Evolutionary conservation across 1,139 yeast genomes (phyloP).

Genomic region (Hansenula anomala): DNA sequence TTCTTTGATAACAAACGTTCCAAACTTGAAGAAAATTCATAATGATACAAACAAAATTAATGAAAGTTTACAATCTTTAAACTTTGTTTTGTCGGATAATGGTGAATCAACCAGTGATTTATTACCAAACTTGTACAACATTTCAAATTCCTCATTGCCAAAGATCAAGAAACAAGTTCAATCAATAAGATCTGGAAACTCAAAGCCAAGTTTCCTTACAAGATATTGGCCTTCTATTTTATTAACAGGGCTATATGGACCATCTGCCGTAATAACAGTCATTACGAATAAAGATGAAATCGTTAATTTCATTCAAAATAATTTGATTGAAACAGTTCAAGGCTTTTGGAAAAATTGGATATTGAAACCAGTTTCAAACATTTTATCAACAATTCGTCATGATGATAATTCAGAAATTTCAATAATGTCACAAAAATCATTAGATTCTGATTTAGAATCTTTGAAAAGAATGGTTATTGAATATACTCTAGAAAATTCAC

Average conservation of each 20-base stretch:
- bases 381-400: conserved; percentile 75
- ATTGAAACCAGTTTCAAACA: conserved; percentile 67
- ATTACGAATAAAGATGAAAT: conserved; percentile 51
- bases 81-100: conserved; percentile 1
- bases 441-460: conserved; percentile 73
- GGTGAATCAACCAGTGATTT: background rate
- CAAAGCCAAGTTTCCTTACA: conserved; percentile 44
- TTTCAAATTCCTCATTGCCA: conserved; percentile 6
- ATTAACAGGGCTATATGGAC: conserved; percentile 42
- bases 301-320: conserved; percentile 48
- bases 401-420: conserved; percentile 66
- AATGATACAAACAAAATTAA: conserved; percentile 2
- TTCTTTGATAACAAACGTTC: conserved; percentile 26
- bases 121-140: conserved; percentile 7
- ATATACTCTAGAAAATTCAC: conserved; percentile 46
- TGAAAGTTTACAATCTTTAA: conserved; percentile 1
- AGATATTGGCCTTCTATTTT: conserved; percentile 67
- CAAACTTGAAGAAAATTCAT: conserved; percentile 13
- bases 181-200: conserved; percentile 17
- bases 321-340: conserved; percentile 54
- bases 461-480: conserved; percentile 85
- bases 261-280: conserved; percentile 37
- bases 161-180: background rate
- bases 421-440: conserved; percentile 73
- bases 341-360: conserved; percentile 85